Evolutionary conservation across 768 basidiomycete species (phyloP).

Genomic region (Paxillus involutus): DNA sequence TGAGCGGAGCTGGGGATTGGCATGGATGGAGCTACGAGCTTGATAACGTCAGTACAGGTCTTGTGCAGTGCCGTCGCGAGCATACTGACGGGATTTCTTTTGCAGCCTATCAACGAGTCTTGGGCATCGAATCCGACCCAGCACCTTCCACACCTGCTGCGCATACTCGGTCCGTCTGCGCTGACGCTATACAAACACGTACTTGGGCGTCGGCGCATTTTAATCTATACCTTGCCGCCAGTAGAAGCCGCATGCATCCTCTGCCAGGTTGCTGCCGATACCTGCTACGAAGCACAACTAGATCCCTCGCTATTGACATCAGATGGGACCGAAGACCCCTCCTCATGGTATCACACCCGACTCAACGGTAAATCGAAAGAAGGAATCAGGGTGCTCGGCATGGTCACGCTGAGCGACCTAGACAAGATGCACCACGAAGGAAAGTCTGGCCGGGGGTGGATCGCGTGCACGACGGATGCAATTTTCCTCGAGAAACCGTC

Average conservation of each 20-base stretch:
- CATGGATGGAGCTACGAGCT: slow-evolving; percentile 68
- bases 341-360: slow-evolving; percentile 31
- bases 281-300: slow-evolving; percentile 52
- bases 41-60: slow-evolving; percentile 41
- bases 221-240: slow-evolving; percentile 78
- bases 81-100: slow-evolving; percentile 13
- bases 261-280: slow-evolving; percentile 60
- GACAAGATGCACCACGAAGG: slow-evolving; percentile 59
- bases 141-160: slow-evolving; percentile 73
- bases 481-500: slow-evolving; percentile 80
- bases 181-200: slow-evolving; percentile 81
- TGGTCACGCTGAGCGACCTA: slow-evolving; percentile 76
- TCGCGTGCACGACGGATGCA: slow-evolving; percentile 86
- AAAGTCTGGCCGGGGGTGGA: slow-evolving; percentile 69
- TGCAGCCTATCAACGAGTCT: slow-evolving; percentile 20
- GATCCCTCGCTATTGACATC: slow-evolving; percentile 21
- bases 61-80: background rate
- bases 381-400: slow-evolving; percentile 69
- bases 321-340: slow-evolving; percentile 22
- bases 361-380: slow-evolving; percentile 44
- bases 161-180: slow-evolving; percentile 75
- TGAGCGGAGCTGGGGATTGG: slow-evolving; percentile 62
- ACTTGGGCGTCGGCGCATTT: slow-evolving; percentile 68
- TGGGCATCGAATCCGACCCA: slow-evolving; percentile 51
- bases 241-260: slow-evolving; percentile 79